phyloP scores from a whole-genome alignment of 441 rosid genomes.

The Adansonia grandidieri region DNA sequence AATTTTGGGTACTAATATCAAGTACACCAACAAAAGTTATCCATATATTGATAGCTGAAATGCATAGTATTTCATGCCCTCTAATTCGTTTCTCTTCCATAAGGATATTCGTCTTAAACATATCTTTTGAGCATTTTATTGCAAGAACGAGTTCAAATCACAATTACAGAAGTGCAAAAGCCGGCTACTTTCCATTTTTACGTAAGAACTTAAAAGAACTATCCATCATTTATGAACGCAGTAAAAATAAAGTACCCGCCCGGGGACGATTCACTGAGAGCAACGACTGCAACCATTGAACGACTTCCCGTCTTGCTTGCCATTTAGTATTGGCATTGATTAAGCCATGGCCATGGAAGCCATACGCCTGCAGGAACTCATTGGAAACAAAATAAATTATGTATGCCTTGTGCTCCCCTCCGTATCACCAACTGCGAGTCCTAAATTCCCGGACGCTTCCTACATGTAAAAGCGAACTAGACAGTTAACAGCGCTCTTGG shows the following conservation, averaged over 20 bases:
- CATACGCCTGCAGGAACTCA: constrained; percentile 38
- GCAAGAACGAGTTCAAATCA: neutral
- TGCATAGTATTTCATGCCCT: neutral
- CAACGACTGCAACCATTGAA: constrained; percentile 43
- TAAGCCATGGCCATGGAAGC: constrained; percentile 22
- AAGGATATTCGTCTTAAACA: neutral
- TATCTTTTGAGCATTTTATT: neutral
- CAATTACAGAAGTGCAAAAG: neutral
- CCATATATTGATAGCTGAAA: neutral
- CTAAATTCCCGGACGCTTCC: constrained; percentile 36
- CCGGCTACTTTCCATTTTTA: neutral
- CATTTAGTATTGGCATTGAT: constrained; percentile 39
- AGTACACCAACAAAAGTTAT: neutral
- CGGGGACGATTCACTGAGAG: constrained; percentile 23
- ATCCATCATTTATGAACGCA: neutral
- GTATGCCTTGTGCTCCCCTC: constrained; percentile 59
- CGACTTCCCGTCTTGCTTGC: constrained; percentile 58
- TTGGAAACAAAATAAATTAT: constrained; percentile 39
- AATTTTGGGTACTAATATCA: neutral
- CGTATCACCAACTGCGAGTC: constrained; percentile 48
- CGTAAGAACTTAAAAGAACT: neutral
- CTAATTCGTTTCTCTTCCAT: neutral
- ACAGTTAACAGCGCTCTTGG: constrained; percentile 44
- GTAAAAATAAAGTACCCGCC: neutral
- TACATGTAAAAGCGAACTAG: constrained; percentile 49